Base-by-base conservation (phyloP, 2,329 filamentous ascomycete species). In the Hypoxylon sp. region DNA sequence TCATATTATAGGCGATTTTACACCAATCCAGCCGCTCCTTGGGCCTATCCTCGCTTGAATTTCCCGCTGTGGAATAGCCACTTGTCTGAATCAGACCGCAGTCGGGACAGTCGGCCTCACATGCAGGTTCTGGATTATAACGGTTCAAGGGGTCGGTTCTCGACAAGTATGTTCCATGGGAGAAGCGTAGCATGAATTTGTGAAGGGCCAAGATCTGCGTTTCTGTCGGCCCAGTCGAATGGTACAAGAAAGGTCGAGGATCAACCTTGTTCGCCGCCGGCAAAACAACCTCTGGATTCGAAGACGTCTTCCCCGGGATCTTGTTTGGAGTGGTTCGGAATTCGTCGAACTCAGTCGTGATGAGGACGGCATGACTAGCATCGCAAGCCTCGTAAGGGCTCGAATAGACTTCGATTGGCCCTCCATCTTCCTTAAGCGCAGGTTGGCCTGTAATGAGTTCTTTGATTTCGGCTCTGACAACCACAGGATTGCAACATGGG, bases 301-400 rank as follows among this genome's bases (percentile, higher is more conserved):
- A 21, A 10, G 50, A 11, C 14, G 17, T 53, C 43, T 46, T 46
- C 28, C 41, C 11, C n/a, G 32, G 13, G 10, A 21, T n/a, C 25
- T 46, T 46, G 2, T 25, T 32, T 51, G 58, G 57, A 45, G 52
- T 79, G 72, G 81, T 82, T 57, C 82, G 81, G 77, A 87, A 87
- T 79, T 87, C 85, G 72, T 87, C 84, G 67, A 85, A 86, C 64
- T 87, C 85, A 55, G 85, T 87, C n/a, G 84, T 83, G 73, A 87
- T 84, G 64, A 87, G 79, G 46, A 87, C 77, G 38, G 85, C 85
- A 46, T 84, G 82, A 74, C 82, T 83, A 46, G 74, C 79, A 43
- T 79, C 72, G 73, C 85, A 87, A 19, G 85, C 86, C 38, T 82
- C 80, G 67, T 87, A 84, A 30, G 80, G 82, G 63, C 83, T 82